Evolutionary conservation across 139 green algal species (phyloP).

Genomic region (Nannochloris sp.): DNA sequence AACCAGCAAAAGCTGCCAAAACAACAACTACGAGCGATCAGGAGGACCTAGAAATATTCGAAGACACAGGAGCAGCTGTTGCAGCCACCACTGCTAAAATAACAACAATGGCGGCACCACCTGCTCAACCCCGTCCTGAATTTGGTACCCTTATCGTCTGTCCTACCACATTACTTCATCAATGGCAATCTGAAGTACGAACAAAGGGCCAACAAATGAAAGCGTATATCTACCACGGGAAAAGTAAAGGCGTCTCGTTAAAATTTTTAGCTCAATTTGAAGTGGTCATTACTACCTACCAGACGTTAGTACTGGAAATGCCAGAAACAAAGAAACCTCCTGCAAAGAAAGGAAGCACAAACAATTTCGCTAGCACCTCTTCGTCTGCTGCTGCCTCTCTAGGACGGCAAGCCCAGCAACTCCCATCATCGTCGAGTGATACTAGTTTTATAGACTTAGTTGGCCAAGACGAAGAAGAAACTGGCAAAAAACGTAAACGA

Average conservation of each 20-base stretch:
- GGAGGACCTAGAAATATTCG: constrained; percentile 1
- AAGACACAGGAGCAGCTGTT: neutral
- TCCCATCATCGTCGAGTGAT: no score
- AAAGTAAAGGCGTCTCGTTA: constrained; percentile 32
- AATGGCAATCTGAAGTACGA: constrained; percentile 71
- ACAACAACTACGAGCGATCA: neutral
- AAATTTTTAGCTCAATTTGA: constrained; percentile 43
- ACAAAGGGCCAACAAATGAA: constrained; percentile 23
- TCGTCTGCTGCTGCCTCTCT: no score
- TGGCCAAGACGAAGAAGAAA: neutral
- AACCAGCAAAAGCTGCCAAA: neutral
- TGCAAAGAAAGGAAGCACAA: constrained; percentile 1
- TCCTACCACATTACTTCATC: constrained; percentile 59
- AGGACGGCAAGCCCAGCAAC: no score
- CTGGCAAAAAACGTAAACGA: constrained; percentile 3
- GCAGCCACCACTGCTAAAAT: neutral
- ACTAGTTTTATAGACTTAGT: neutral
- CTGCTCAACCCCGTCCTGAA: neutral
- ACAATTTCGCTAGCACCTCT: no score
- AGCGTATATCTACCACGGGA: constrained; percentile 73
- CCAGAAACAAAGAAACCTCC: constrained; percentile 9
- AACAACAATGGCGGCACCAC: neutral
- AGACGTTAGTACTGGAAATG: constrained; percentile 54
- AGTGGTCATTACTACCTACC: constrained; percentile 89
- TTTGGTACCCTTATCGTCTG: constrained; percentile 23